phyloP scores from a whole-genome alignment of 2,329 filamentous ascomycete species.

The Fusarium liriodendri region DNA sequence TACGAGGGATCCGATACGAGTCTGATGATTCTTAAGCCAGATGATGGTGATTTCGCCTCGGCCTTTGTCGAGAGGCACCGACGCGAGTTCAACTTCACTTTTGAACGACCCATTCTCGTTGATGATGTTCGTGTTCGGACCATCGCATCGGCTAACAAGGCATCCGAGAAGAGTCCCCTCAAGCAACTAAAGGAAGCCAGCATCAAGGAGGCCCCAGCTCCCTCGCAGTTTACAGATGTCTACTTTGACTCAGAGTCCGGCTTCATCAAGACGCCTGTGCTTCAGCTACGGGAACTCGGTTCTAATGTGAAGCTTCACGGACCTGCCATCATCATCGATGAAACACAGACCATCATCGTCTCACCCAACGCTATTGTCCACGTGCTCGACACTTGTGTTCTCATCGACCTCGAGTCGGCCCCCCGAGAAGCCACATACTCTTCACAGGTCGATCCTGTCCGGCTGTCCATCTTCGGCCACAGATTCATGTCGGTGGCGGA shows the following conservation, averaged over 20 bases:
- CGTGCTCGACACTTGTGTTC: constrained; percentile 49
- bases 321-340: constrained; percentile 69
- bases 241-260: constrained; percentile 28
- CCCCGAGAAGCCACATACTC: constrained; percentile 1
- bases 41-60: constrained; percentile 67
- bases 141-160: neutral
- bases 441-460: constrained; percentile 72
- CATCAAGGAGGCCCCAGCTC: neutral
- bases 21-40: constrained; percentile 48
- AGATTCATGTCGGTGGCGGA: constrained; percentile 88
- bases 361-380: constrained; percentile 46
- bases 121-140: constrained; percentile 56
- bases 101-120: constrained; percentile 55
- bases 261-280: constrained; percentile 41
- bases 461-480: constrained; percentile 81
- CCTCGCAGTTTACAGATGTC: neutral
- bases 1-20: constrained; percentile 57
- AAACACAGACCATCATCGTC: constrained; percentile 79
- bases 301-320: constrained; percentile 39
- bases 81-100: constrained; percentile 77
- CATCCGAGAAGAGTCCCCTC: constrained; percentile 34
- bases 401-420: constrained; percentile 46
- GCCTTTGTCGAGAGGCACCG: constrained; percentile 78
- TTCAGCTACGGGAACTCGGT: constrained; percentile 36
- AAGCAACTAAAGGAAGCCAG: constrained; percentile 33